phyloP scores from a whole-genome alignment of 176 grass and related monocot genomes.

The Triticum turgidum region DNA sequence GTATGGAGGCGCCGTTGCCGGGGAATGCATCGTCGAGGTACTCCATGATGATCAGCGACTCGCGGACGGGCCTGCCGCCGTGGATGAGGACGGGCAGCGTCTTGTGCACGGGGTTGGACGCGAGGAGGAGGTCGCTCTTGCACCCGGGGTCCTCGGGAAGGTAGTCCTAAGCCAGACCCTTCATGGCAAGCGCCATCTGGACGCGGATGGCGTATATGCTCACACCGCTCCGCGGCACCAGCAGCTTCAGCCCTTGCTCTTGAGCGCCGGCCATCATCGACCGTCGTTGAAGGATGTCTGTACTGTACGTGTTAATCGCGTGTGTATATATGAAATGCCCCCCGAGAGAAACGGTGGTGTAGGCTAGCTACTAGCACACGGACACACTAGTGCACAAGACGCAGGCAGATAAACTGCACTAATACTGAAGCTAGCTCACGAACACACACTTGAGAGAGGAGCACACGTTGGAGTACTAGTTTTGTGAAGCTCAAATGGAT shows the following conservation, averaged over 20 bases:
- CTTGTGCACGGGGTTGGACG: conserved; percentile 41
- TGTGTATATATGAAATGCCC: too few relatives aligned
- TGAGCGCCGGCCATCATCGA: neutral
- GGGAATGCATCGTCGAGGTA: conserved; percentile 30
- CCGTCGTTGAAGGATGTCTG: too few relatives aligned
- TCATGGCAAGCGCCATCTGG: conserved; percentile 43
- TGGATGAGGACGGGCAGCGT: neutral
- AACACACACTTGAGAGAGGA: too few relatives aligned
- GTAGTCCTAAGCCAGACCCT: conserved; percentile 36
- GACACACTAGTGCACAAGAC: too few relatives aligned
- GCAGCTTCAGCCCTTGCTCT: conserved; percentile 24
- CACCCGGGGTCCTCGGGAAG: conserved; percentile 23
- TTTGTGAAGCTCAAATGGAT: too few relatives aligned
- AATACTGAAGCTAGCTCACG: too few relatives aligned
- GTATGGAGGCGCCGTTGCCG: neutral
- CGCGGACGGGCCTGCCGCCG: conserved; percentile 1
- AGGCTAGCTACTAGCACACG: too few relatives aligned
- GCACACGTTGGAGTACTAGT: too few relatives aligned
- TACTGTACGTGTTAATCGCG: too few relatives aligned
- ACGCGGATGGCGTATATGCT: conserved; percentile 35
- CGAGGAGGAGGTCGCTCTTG: conserved; percentile 43
- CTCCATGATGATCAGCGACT: conserved; percentile 29
- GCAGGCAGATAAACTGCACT: too few relatives aligned
- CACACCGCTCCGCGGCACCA: neutral
- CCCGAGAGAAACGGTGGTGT: too few relatives aligned